Base-by-base conservation (phyloP, 78 protist genomes). In the Dictyostelium citrinum region DNA sequence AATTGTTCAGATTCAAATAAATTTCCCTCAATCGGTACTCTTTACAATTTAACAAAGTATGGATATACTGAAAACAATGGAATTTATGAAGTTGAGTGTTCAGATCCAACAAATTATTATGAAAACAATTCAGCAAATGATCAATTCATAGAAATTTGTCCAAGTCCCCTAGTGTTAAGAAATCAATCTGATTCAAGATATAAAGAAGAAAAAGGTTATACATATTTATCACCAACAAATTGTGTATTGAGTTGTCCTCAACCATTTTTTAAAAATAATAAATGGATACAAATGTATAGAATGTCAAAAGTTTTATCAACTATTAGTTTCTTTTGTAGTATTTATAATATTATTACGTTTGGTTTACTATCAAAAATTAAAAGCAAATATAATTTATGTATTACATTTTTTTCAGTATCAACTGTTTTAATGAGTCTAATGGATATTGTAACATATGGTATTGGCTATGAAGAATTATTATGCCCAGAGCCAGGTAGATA, bases 181-280 rank as follows among this genome's bases (percentile, higher is more conserved):
- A 29, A 71, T 35, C 22, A 27, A 0, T 31, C 45, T 1, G 61
- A 75, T 24, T 27, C 81, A 20, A 9, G n/a, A 9, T 75, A 43
- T 17, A 4, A 17, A n/a, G 41, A 16, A 2, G 49, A 37, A 11
- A 75, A 41, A 33, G 81, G 81, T 3, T 75, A 75, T 46, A 75
- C 81, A 9, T 75, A 75, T 75, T 33, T 75, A n/a, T 20, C 64
- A 37, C 35, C 49, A 35, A 37, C 60, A 16, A 68, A 68, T 31
- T 83, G 90, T 51, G 90, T 83, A 10, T 35, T 83, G 0, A 67
- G 67, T 41, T 83, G 90, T 51, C 90, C 90, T 7, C 67, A 79
- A 43, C 90, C 90, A 70, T 51, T 49, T 37, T 83, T 24, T 35
- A 49, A 51, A 16, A 17, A 43, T 14, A 51, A 76, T 20, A 45